Evolutionary conservation across 306 rosid genomes (phyloP), one percentile per base, ranked within the genome.

Genomic region (Leucaena leucocephala): DNA sequence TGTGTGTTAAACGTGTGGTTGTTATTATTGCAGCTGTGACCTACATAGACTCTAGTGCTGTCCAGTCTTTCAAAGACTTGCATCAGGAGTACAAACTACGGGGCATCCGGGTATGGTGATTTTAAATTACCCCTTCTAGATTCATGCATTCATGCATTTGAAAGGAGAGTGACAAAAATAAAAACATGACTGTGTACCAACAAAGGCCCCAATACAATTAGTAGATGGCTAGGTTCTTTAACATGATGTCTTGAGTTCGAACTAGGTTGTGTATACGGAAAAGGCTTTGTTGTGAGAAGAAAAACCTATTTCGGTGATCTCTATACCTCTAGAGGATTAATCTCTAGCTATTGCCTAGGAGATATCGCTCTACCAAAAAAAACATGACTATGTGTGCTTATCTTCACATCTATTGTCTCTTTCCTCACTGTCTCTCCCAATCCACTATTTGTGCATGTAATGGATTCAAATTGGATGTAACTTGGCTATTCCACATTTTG

Each of bases 41-140:
- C n/a, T 95, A 93, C 40, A 84, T 95, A 71, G 99, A 95, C 84
- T 91, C 99, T 1, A 95, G 96, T 79, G 97, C 97, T 50, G 96
- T 93, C 76, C 98, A 93, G 83, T 94, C 99, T 82, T 86, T 95
- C 61, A 95, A 88, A 80, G 99, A 95, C 78, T 82, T 95, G 84
- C 82, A 91, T 85, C 94, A 90, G 70, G 99, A 91, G 84, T 95
- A 95, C 92, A 91, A 89, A 83, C 76, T 86, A 79, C 94, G 99
- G 3, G 97, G 87, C 85, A 91, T 95, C 78, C 99, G 86, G 94
- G 96, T 93, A 80, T 39, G 75, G 21, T 22, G 15, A 58, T 10
- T 57, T 21, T 58, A 21, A 22, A 58, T 58, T 58, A 10, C 15
- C 9, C 21, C 14, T 6, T 19, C 35, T 21, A 19, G 63, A 58